Base-by-base conservation (phyloP, 116 monocot species). In the Papilionanthe hybrid region DNA sequence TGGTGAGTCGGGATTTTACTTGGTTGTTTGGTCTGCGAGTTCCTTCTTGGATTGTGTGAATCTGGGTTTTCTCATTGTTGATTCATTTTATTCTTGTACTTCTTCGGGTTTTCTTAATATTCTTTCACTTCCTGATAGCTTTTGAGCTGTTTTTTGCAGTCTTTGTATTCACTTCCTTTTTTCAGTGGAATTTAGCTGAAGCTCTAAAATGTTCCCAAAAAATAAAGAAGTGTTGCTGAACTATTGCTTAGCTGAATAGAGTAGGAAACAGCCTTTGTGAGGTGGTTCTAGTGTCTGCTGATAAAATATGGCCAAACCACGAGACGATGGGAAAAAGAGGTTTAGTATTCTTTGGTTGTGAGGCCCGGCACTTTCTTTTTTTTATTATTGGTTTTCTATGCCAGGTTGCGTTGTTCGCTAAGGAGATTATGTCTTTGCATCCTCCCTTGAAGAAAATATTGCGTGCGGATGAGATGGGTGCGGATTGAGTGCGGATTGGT, bases 1-100 rank as follows among this genome's bases (percentile, higher is more conserved):
- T 19, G 85, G 85, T 85, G 49, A 78, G 81, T 53, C 5, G 15
- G 29, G 42, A 42, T 37, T 12, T 75, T 27, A 75, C 12, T 42
- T 75, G 20, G 49, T 42, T 50, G 3, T 28, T 50, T 75, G 15
- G 75, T 4, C 8, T 75, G 43, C 50, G 75, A 12, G 5, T 68
- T 8, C 29, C 7, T 27, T 32, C 29, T 25, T 68, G 44, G 42
- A 44, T 0, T 73, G 43, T 20, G 43, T 12, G 73, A 42, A 44
- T n/a, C 42, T 15, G 73, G 73, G 20, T 43, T 22, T 73, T 73
- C 9, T 44, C 3, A 37, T 37, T 37, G 37, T 37, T 37, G 37
- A 37, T 37, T 37, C 37, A 37, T 37, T 37, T 37, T 37, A 37
- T 37, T 37, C 37, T 37, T 37, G 37, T 37, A 37, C 37, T 37